phyloP scores from a whole-genome alignment of 1,284 basidiomycete genomes.

The Trametes sp. region DNA sequence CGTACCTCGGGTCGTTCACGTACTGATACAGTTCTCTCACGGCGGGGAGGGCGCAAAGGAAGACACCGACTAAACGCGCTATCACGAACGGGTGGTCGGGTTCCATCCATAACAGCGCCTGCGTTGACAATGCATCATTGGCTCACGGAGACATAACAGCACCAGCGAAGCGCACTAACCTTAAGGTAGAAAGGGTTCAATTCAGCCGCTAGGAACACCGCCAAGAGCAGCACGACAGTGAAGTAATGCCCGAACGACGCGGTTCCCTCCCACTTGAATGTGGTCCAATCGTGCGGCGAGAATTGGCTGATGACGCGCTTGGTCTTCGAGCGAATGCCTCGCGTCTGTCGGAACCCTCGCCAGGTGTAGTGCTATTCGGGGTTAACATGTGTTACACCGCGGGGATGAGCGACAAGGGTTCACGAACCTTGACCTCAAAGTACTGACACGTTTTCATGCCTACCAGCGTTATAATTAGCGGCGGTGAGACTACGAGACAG shows the following conservation, averaged over 20 bases:
- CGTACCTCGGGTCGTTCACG: slow-evolving; percentile 78
- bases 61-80: slow-evolving; percentile 74
- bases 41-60: slow-evolving; percentile 83
- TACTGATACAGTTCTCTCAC: slow-evolving; percentile 83
- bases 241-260: slow-evolving; percentile 78
- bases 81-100: slow-evolving; percentile 86
- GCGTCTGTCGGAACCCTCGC: slow-evolving; percentile 81
- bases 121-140: slow-evolving; percentile 22
- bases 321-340: slow-evolving; percentile 78
- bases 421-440: slow-evolving; percentile 80
- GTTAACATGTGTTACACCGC: slow-evolving; percentile 12
- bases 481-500: slow-evolving; percentile 22
- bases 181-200: slow-evolving; percentile 87
- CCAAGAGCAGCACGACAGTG: slow-evolving; percentile 75
- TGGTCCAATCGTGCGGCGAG: slow-evolving; percentile 85
- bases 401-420: neutral
- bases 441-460: slow-evolving; percentile 88
- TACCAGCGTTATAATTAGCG: slow-evolving; percentile 42
- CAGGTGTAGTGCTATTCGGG: slow-evolving; percentile 74
- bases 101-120: slow-evolving; percentile 86
- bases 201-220: slow-evolving; percentile 84
- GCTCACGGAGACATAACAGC: slow-evolving; percentile 12
- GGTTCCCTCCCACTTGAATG: slow-evolving; percentile 87
- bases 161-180: slow-evolving; percentile 47
- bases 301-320: slow-evolving; percentile 82